Evolutionary conservation across 2,329 filamentous ascomycete genomes (phyloP).

Genomic region (Xylogone sp.): DNA sequence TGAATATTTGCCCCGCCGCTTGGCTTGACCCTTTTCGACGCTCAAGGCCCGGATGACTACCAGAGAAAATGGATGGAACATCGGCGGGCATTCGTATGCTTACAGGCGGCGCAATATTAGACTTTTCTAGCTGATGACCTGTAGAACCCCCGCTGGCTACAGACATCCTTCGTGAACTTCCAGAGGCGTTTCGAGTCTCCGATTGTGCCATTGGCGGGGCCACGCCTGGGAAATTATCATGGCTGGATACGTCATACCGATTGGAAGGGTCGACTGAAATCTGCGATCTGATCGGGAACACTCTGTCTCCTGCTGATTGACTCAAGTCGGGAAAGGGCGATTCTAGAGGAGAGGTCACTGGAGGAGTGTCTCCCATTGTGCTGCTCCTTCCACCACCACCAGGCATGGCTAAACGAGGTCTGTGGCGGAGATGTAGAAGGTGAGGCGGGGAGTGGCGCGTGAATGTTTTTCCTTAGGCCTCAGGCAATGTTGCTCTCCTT

Average conservation of each 20-base stretch:
- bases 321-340: not conserved
- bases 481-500: too few species aligned
- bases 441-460: not conserved
- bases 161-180: not conserved
- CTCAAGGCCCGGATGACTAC: not conserved
- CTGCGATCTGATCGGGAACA: constrained; percentile 20
- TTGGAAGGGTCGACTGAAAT: not conserved
- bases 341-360: not conserved
- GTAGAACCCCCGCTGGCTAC: not conserved
- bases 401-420: not conserved
- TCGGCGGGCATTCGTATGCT: not conserved
- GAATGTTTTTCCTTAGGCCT: not conserved
- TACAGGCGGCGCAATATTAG: not conserved
- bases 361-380: not conserved
- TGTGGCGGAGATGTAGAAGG: not conserved
- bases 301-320: constrained; percentile 12
- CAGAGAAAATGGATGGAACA: not conserved
- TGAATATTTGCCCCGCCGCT: not conserved
- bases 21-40: not conserved
- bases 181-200: not conserved
- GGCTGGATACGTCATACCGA: not conserved
- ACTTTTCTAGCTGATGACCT: not conserved
- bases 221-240: not conserved
- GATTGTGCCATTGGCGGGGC: not conserved
- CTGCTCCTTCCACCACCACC: not conserved